Evolutionary conservation across 2,329 filamentous ascomycete species (phyloP).

Genomic region (Hypoxylon sp.): DNA sequence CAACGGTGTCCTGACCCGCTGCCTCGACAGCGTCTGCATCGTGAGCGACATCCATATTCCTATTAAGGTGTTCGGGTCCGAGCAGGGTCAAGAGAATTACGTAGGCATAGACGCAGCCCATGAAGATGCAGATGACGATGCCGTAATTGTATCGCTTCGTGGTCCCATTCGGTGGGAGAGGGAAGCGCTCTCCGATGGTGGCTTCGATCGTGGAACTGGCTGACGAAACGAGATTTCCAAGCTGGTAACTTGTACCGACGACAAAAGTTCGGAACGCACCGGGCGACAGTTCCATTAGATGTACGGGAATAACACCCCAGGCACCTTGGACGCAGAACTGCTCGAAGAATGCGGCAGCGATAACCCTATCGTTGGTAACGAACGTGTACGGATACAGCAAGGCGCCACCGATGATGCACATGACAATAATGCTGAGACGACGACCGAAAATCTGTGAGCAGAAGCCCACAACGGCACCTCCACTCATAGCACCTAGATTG

Average conservation of each 20-base stretch:
- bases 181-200: slow-evolving; percentile 80
- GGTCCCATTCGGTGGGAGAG: slow-evolving; percentile 69
- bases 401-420: slow-evolving; percentile 76
- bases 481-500: slow-evolving; percentile 77
- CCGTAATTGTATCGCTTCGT: slow-evolving; percentile 78
- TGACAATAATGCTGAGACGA: slow-evolving; percentile 75
- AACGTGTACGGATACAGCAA: slow-evolving; percentile 89
- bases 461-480: slow-evolving; percentile 77
- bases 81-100: slow-evolving; percentile 72
- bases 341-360: slow-evolving; percentile 86
- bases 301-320: slow-evolving; percentile 82
- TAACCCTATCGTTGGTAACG: slow-evolving; percentile 70
- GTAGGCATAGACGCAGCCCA: slow-evolving; percentile 82
- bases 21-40: slow-evolving; percentile 64
- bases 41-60: slow-evolving; percentile 64
- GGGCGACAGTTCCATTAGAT: slow-evolving; percentile 81
- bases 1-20: slow-evolving; percentile 56
- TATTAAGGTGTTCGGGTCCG: slow-evolving; percentile 68
- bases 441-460: slow-evolving; percentile 77
- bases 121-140: slow-evolving; percentile 90
- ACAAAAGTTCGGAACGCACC: slow-evolving; percentile 80
- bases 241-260: slow-evolving; percentile 80
- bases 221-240: slow-evolving; percentile 79
- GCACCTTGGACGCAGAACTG: slow-evolving; percentile 84
- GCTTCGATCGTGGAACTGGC: slow-evolving; percentile 82